Evolutionary conservation across 78 protist species (phyloP), one percentile per base, ranked within the genome.

Genomic region (Dictyostelium firmibasis): DNA sequence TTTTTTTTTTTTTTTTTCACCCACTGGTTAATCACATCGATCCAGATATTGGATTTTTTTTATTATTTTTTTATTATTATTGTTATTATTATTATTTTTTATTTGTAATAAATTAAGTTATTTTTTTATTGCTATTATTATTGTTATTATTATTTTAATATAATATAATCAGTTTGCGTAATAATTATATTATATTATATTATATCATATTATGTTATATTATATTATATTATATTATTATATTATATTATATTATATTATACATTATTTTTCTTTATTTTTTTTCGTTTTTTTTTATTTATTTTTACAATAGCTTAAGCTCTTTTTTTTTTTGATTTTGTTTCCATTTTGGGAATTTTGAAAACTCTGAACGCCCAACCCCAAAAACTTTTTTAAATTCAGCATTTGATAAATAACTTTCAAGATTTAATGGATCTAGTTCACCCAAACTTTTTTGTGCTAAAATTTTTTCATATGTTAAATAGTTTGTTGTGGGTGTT

Each of bases 261-360:
- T 57, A 57, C 20, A 2, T 10, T 50, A 14, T 10, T 57, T 20
- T 57, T 20, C 20, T 57, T 57, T 57, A 14, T 57, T 4, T 57
- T 57, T 57, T 20, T 57, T 57, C 20, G 16, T 20, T 3, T 53
- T 5, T 20, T 57, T 57, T 14, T 62, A 33, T 27, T 69, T 81
- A 44, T n/a, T 86, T 11, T 84, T 86, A 96, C 25, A 96, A 88
- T 43, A 96, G 43, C 23, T 50, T 47, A 23, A 29, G 44, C 10
- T 96, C 84, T 18, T 85, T 92, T 83, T 96, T 96, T 27, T 36
- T 67, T 62, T 82, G 50, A 57, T 79, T 83, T 64, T 96, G 96
- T 84, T 84, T 96, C 97, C 96, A 96, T 47, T 92, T 91, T 72
- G 98, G 98, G 11, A 62, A n/a, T 67, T 57, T 93, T 43, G 8